Conservation (phyloP, 805 yeast genomes). For the Sugiyamaella qingdaonensis region DNA sequence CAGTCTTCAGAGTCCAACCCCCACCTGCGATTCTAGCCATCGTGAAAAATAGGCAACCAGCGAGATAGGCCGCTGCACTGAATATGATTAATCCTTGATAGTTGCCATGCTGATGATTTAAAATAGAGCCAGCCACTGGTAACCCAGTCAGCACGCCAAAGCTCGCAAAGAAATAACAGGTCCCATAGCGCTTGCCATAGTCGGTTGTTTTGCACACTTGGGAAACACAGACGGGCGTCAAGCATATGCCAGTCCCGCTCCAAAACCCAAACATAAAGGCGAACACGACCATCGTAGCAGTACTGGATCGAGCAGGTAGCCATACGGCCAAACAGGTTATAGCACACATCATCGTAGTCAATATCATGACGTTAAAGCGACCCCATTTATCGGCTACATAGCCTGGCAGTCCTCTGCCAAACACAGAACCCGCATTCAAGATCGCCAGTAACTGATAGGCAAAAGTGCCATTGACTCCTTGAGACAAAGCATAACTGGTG, state of each 20-base stretch:
- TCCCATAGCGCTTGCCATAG: conserved; percentile 67
- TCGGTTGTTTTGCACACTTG: conserved; percentile 57
- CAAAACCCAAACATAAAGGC: conserved; percentile 53
- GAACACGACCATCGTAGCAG: conserved; percentile 47
- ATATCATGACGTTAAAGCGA: conserved; percentile 51
- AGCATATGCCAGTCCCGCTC: conserved; percentile 56
- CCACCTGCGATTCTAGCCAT: conserved; percentile 27
- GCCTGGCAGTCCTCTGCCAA: conserved; percentile 57
- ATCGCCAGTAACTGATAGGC: conserved; percentile 43
- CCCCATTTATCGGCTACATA: conserved; percentile 52
- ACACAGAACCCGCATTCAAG: conserved; percentile 45
- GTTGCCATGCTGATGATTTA: conserved; percentile 21
- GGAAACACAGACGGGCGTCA: conserved; percentile 68
- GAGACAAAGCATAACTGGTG: conserved; percentile 47
- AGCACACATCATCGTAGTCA: conserved; percentile 44
- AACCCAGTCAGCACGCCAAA: conserved; percentile 36
- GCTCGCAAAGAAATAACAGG: conserved; percentile 49
- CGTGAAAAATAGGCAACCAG: conserved; percentile 25
- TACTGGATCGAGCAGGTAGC: conserved; percentile 53
- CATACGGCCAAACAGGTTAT: conserved; percentile 52
- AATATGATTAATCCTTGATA: conserved; percentile 33
- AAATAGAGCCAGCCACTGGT: conserved; percentile 35
- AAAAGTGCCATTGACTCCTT: conserved; percentile 19
- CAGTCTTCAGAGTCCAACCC: conserved; percentile 22
- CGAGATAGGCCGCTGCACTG: conserved; percentile 29